Conservation (phyloP, 2,329 filamentous ascomycete species). For the Fusarium musae region DNA sequence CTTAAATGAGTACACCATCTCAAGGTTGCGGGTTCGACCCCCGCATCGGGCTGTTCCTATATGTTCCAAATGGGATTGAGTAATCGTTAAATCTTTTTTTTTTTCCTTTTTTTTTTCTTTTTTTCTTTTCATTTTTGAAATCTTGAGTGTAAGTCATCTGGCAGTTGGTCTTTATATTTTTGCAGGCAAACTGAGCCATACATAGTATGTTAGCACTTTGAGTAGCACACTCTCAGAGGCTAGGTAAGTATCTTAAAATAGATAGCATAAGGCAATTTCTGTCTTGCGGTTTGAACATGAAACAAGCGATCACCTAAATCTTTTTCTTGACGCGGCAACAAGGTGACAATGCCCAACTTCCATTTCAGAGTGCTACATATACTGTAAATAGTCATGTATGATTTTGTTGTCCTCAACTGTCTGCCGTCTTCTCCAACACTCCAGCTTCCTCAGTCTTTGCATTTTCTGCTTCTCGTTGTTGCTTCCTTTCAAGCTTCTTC, state of each 20-base stretch:
- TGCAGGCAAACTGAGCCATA: background rate
- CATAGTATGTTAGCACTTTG: background rate
- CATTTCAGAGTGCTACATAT: background rate
- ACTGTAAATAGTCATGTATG: background rate
- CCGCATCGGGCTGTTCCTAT: conserved; percentile 52
- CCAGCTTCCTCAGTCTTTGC: conserved; percentile 3
- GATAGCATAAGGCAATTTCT: background rate
- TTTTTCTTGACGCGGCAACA: background rate
- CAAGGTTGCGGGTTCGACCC: conserved; percentile 67
- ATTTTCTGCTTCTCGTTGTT: conserved; percentile 3
- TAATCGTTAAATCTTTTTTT: background rate
- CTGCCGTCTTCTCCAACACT: conserved; percentile 13
- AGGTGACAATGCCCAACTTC: background rate
- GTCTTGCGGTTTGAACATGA: background rate
- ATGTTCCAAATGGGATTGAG: conserved; percentile 20
- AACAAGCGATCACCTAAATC: background rate
- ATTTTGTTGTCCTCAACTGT: background rate
- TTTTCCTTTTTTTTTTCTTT: background rate
- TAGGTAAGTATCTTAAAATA: background rate
- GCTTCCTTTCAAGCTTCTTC: conserved; percentile 37
- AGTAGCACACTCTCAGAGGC: background rate
- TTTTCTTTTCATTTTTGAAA: background rate
- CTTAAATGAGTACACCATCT: conserved; percentile 60
- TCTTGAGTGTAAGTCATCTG: fast-evolving
- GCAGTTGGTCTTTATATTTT: background rate